Percentiles rank a stretch among this genome's conserved stretches.
Conservation (phyloP, 192 early-diverging fungal genomes). For the Gonapodya sp. region DNA sequence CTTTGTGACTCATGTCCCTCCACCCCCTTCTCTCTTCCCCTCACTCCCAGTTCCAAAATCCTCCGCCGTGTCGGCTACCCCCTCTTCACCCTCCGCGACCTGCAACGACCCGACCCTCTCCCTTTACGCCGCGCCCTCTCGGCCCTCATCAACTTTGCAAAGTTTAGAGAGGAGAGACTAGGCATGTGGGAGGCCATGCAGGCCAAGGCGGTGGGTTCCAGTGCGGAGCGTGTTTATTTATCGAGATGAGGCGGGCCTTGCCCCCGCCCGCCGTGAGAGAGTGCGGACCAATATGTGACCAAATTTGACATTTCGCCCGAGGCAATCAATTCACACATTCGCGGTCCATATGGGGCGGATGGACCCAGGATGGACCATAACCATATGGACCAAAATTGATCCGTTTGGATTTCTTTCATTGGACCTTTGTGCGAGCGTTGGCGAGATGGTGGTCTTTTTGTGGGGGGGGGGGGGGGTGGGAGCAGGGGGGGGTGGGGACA, state of each 20-base stretch:
- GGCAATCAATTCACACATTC: no score
- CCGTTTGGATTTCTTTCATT: not conserved
- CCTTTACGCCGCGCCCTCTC: slow-evolving; percentile 63
- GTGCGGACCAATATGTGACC: no score
- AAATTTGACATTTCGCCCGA: no score
- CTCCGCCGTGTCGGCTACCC: slow-evolving; percentile 60
- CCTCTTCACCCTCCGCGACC: slow-evolving; percentile 68
- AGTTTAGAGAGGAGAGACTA: slow-evolving; percentile 75
- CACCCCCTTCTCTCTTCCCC: not conserved
- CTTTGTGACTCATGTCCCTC: no score
- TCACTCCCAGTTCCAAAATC: slow-evolving; percentile 35
- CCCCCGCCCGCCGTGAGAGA: no score
- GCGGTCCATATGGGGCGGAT: no score
- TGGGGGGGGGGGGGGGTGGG: no score
- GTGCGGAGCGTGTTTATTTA: not conserved
- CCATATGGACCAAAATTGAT: no score
- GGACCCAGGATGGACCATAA: no score
- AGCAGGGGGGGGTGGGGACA: no score
- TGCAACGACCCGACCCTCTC: slow-evolving; percentile 64
- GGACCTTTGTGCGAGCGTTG: not conserved
- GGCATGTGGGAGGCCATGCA: slow-evolving; percentile 53
- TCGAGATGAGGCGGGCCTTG: no score
- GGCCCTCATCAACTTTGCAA: slow-evolving; percentile 81
- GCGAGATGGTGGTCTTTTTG: no score
- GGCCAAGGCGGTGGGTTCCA: slow-evolving; percentile 42